A percentile compares a stretch with the other conserved stretches of the same genome.
phyloP scores from a whole-genome alignment of 257 asterid species.

The Vinca minor region DNA sequence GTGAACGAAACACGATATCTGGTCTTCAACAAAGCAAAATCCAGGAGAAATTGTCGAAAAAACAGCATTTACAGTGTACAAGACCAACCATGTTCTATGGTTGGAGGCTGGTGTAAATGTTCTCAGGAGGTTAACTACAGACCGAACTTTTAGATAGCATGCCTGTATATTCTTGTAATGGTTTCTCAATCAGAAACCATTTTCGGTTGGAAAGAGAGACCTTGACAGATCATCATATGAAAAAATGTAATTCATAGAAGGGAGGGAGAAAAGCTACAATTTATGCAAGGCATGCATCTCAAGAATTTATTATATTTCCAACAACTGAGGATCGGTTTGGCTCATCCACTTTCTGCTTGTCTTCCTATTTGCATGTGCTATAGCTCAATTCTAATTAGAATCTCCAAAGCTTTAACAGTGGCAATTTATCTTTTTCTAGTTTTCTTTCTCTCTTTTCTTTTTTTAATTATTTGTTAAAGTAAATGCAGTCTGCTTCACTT shows the following conservation, averaged over 20 bases:
- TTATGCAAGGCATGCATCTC: neutral
- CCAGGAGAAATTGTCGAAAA: neutral
- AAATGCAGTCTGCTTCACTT: conserved; percentile 1
- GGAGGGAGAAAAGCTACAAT: too few species aligned
- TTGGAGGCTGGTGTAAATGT: neutral
- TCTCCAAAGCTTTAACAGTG: neutral
- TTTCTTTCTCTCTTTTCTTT: neutral
- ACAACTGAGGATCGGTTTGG: neutral
- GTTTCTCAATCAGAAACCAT: neutral
- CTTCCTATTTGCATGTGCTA: neutral
- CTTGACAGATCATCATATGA: neutral
- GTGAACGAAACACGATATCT: too few species aligned
- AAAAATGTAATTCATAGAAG: neutral
- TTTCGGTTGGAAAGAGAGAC: neutral
- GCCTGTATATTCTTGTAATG: too few species aligned
- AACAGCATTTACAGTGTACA: neutral
- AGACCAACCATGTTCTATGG: neutral
- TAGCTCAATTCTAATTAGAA: neutral
- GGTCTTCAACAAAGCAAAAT: neutral
- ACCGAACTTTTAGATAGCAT: neutral
- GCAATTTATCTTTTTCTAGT: too few species aligned
- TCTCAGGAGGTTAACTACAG: neutral
- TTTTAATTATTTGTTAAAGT: too few species aligned
- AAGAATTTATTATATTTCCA: neutral
- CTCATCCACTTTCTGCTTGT: neutral